Evolutionary conservation across 305 asterid genomes (phyloP), one percentile per base, ranked within the genome.

Genomic region (Fraxinus paxiana): DNA sequence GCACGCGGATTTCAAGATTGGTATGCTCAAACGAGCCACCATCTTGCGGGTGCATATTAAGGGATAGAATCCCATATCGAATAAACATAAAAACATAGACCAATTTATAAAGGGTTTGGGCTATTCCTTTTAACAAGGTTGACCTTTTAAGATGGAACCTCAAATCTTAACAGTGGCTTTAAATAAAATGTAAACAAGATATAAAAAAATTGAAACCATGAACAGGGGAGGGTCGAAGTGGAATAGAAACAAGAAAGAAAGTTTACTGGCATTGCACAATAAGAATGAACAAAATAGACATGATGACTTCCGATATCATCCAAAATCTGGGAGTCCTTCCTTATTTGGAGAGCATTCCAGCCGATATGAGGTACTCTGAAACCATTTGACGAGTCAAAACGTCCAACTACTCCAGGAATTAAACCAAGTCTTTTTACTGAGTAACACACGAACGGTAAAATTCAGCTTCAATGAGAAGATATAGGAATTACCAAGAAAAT

Each of bases 211-310:
- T 41, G n/a, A 41, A 41, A 10, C 41, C 35, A 28, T 67, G 13
- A 67, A 30, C 22, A 28, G 74, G 38, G 9, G 74, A 17, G 46
- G 65, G 13, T 71, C 38, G 75, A 20, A 43, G 59, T 67, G 22
- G 33, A 15, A n/a, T 10, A 63, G 72, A 43, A 18, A 17, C 67
- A 24, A 65, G 70, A 69, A 67, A 79, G 75, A 83, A 76, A 76
- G 4, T 82, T 85, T 94, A 96, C 99, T 43, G 94, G 97, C 69
- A 86, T 87, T 72, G 98, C 99, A 30, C 97, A 97, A 79, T 96
- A 96, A 51, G 98, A 96, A 87, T 94, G 99, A 81, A 96, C 99
- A 79, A 94, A 96, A 80, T 96, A 96, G 87, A 96, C 99, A 90
- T 94, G 99, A 20, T 83, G 91, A 75, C 83, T 87, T 82, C 88